A percentile compares a stretch with the other conserved stretches of the same genome.
phyloP scores from a whole-genome alignment of 2,329 filamentous ascomycete species.

The Alternaria novae-zelandiae region DNA sequence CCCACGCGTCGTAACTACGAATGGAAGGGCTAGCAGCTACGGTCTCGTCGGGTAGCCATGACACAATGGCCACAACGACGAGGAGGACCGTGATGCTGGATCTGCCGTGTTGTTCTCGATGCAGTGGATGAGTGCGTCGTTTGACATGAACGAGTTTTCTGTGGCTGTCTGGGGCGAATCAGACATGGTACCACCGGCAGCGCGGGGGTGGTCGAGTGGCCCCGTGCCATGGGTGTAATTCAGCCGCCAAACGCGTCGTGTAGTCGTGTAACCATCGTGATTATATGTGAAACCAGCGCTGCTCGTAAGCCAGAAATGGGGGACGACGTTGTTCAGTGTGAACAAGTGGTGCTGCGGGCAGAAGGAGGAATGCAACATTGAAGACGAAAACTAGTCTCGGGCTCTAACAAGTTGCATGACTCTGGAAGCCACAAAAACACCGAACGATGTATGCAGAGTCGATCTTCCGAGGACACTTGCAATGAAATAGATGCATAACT shows the following conservation, averaged over 20 bases:
- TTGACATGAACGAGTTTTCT: constrained; percentile 31
- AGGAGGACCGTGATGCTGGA: background rate
- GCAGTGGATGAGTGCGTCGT: constrained; percentile 4
- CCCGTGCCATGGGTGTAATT: constrained; percentile 4
- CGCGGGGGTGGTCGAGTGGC: background rate
- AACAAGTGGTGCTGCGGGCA: background rate
- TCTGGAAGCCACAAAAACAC: background rate
- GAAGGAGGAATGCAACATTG: background rate
- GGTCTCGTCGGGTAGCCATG: background rate
- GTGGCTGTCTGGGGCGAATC: background rate
- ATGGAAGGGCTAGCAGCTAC: background rate
- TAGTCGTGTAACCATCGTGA: constrained; percentile 20
- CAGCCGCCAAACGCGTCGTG: constrained; percentile 13
- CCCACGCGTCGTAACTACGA: background rate
- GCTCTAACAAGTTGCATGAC: background rate
- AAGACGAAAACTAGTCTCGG: background rate
- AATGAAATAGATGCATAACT: background rate
- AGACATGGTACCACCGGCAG: background rate
- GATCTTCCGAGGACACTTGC: background rate
- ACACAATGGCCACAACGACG: background rate
- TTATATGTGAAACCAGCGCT: background rate
- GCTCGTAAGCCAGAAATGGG: background rate
- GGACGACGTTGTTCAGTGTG: background rate
- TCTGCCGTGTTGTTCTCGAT: constrained; percentile 2
- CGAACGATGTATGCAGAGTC: background rate